Evolutionary conservation across 2,329 filamentous ascomycete species (phyloP), one percentile per base, ranked within the genome.

Genomic region (Epichloe uncinata): DNA sequence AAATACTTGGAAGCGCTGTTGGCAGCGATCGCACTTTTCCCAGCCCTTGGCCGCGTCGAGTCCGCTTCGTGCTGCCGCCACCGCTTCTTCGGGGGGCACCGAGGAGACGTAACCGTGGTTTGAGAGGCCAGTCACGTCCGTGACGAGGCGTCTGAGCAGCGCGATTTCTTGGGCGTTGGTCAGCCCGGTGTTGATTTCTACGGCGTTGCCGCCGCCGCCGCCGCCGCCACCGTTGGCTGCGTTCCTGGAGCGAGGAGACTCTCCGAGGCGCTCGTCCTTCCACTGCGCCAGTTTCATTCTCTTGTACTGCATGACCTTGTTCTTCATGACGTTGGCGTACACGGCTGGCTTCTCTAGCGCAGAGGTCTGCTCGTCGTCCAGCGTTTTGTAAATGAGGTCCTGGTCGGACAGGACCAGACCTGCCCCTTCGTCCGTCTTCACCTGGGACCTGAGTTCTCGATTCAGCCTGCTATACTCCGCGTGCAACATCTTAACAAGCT

Each of bases 21-120:
- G 75, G 66, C 93, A 98, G 18, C 93, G 83, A 60, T 95, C 90
- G 60, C 93, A 98, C 46, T 81, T 75, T 67, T 98, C 93, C 75
- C 84, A 95, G 45, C 87, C 87, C 48, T 80, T 77, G 12, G 84
- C 78, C 7, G 80, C 73, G 45, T 78, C 71, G 0, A 87, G 73
- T 0, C 82, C 87, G 42, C 77, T 73, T 35, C 72, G 77, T 0
- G 87, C 84, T 47, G 76, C 73, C 47, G 77, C 70, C 16, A 96
- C 77, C 16, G 87, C 84, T 7, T 75, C 73, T 1, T 77, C 70
- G 0, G 78, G 76, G 0, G 90, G 90, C 1, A 82, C 68, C 4
- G 64, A 68, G 0, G 82, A 78, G 20, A 96, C 81, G 63, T 96
- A 97, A 16, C 87, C 89, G 61, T 82, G 77, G 5, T 74, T 64